A percentile compares a stretch with the other conserved stretches of the same genome.
phyloP scores from a whole-genome alignment of 345 rosid genomes.

The Eucalyptus erythrocorys region DNA sequence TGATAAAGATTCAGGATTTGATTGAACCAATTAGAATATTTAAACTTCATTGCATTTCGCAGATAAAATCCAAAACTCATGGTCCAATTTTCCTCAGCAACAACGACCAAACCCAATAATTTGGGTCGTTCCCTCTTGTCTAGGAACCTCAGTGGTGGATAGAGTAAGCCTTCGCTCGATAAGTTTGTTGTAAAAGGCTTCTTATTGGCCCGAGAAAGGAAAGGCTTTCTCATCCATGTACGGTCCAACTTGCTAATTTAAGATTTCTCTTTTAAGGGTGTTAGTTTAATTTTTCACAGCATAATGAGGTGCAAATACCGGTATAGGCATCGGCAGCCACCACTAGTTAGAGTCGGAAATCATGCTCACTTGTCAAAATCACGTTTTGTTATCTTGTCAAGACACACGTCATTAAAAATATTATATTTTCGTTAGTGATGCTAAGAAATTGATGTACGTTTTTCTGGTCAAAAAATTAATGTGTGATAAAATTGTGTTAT shows the following conservation, averaged over 20 bases:
- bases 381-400: no score
- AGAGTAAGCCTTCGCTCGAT: background rate
- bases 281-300: background rate
- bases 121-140: background rate
- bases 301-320: background rate
- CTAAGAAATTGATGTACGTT: no score
- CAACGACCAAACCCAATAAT: background rate
- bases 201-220: background rate
- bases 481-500: no score
- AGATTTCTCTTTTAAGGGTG: background rate
- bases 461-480: no score
- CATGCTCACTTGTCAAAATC: accelerated
- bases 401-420: no score
- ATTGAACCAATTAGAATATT: background rate
- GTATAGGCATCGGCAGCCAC: no score
- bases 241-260: background rate
- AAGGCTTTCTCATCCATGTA: background rate
- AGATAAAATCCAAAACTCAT: background rate
- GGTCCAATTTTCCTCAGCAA: background rate
- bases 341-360: no score
- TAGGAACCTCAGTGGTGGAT: background rate
- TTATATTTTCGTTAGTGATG: no score
- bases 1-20: background rate
- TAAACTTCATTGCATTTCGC: background rate
- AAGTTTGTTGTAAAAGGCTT: background rate